Evolutionary conservation across 2,329 filamentous ascomycete genomes (phyloP).

Genomic region (Penicillium sp.): DNA sequence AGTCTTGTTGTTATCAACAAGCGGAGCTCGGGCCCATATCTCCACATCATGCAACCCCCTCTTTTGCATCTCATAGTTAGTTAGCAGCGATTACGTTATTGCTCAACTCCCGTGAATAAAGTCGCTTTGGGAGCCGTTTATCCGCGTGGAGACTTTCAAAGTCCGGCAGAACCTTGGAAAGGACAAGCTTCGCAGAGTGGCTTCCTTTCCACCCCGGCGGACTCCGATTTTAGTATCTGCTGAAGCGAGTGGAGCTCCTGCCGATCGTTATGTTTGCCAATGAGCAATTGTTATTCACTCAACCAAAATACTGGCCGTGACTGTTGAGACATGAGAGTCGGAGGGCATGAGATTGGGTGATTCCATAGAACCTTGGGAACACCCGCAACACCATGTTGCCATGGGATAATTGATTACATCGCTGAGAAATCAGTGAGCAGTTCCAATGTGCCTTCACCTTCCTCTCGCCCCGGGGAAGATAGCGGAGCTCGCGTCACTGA

Average conservation of each 20-base stretch:
- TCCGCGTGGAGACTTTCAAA: not conserved
- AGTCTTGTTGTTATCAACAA: not conserved
- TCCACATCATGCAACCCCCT: not conserved
- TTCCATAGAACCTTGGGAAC: not conserved
- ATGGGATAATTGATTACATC: not conserved
- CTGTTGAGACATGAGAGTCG: not conserved
- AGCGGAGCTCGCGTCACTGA: slow-evolving; percentile 1
- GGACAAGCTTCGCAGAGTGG: slow-evolving; percentile 8
- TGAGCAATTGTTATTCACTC: not conserved
- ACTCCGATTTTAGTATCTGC: slow-evolving; percentile 2
- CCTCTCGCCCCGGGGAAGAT: not conserved
- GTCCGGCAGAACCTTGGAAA: slow-evolving; percentile 3
- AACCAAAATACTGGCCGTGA: not conserved
- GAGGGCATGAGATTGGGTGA: not conserved
- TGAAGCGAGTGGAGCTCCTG: not conserved
- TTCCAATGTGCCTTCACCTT: not conserved
- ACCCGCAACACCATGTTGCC: not conserved
- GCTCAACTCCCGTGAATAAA: not conserved
- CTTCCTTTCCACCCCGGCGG: slow-evolving; percentile 2
- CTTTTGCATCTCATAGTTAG: not conserved
- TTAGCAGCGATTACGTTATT: not conserved
- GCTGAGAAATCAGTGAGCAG: not conserved
- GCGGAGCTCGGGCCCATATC: not conserved
- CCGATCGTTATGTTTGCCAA: slow-evolving; percentile 4
- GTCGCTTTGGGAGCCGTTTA: not conserved